Evolutionary conservation across 768 basidiomycete species (phyloP).

Genomic region (Lepiota subincarnata): DNA sequence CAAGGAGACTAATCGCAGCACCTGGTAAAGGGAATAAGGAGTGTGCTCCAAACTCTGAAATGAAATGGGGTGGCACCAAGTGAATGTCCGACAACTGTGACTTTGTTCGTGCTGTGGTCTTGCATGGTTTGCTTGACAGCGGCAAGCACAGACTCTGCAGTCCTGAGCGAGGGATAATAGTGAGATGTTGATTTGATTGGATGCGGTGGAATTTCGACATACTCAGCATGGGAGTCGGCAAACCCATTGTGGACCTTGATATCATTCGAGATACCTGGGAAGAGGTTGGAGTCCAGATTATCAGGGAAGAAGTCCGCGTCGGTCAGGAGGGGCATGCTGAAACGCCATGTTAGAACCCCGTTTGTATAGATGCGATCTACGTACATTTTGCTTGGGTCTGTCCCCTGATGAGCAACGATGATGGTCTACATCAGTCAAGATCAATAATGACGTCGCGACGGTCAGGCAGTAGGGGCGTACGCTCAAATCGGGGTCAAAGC

Average conservation of each 20-base stretch:
- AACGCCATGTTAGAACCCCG: neutral
- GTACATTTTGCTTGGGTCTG: constrained; percentile 15
- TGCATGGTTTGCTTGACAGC: constrained; percentile 13
- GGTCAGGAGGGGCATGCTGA: constrained; percentile 45
- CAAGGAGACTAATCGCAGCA: constrained; percentile 48
- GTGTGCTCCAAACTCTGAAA: neutral
- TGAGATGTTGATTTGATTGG: neutral
- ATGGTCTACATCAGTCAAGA: constrained; percentile 21
- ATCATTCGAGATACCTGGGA: constrained; percentile 46
- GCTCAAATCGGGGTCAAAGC: constrained; percentile 31
- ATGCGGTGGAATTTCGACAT: neutral
- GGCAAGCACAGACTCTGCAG: constrained; percentile 34
- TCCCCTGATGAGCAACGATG: constrained; percentile 33
- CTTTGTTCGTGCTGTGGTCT: constrained; percentile 19
- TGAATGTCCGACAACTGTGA: constrained; percentile 35
- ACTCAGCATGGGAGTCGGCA: constrained; percentile 40
- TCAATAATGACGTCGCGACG: neutral
- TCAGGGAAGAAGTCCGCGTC: constrained; percentile 39
- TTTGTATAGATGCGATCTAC: neutral
- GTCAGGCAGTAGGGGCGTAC: constrained; percentile 14
- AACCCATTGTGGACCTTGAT: constrained; percentile 54
- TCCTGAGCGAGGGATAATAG: constrained; percentile 16
- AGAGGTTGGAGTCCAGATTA: constrained; percentile 41
- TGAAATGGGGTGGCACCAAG: constrained; percentile 3
- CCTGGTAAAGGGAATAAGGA: constrained; percentile 41